A percentile compares a stretch with the other conserved stretches of the same genome.
These are phyloP conservation scores for Carex arenaria DNA, from an alignment of 202 grass and related monocot genomes.

Conservation along the genomic window DNA sequence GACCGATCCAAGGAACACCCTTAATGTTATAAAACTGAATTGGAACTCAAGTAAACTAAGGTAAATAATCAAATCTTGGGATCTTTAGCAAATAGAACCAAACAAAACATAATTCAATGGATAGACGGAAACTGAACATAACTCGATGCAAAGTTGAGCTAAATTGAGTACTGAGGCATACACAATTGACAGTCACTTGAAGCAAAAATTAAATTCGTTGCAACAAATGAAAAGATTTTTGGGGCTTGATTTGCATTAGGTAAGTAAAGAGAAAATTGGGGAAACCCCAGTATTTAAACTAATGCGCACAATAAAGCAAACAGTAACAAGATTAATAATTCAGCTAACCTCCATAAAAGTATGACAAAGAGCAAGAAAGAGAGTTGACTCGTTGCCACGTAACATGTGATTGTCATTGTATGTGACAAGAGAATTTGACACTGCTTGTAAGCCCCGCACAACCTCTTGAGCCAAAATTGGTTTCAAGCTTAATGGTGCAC, in stretches of 20 bases:
- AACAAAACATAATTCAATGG: background rate
- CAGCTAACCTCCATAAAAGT: slow-evolving; percentile 74
- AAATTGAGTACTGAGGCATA: background rate
- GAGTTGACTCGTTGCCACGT: slow-evolving; percentile 75
- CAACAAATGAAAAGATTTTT: slow-evolving; percentile 11
- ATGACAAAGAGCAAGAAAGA: slow-evolving; percentile 89
- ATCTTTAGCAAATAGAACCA: background rate
- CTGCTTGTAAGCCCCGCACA: slow-evolving; percentile 68
- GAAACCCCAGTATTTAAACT: background rate
- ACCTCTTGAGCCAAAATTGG: slow-evolving; percentile 76
- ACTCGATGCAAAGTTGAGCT: background rate
- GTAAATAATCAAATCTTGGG: background rate
- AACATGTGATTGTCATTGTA: slow-evolving; percentile 93
- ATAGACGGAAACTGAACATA: background rate
- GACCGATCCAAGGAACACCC: background rate
- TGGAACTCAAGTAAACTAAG: background rate
- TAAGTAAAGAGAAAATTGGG: slow-evolving; percentile 1
- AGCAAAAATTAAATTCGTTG: background rate
- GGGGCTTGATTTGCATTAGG: background rate
- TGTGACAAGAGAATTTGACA: slow-evolving; percentile 87
- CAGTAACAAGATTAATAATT: slow-evolving; percentile 8
- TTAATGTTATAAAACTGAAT: background rate
- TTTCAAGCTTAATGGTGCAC: slow-evolving; percentile 81
- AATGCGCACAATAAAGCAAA: background rate
- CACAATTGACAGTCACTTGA: background rate